phyloP scores from a whole-genome alignment of 768 basidiomycete species.

The Termitomyces sp. region DNA sequence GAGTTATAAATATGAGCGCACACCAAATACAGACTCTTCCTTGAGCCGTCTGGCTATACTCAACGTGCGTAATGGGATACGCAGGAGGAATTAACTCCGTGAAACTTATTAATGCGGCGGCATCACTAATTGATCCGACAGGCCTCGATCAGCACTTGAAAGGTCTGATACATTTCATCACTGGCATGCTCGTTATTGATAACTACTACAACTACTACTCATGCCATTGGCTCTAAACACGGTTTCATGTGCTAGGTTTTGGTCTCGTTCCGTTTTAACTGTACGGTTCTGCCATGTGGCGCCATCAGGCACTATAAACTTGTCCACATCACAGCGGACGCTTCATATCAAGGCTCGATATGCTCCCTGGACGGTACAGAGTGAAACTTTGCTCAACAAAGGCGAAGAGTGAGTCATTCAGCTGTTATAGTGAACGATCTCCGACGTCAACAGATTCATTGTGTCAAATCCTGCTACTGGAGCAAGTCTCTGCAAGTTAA shows the following conservation, averaged over 20 bases:
- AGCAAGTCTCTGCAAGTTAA: constrained; percentile 52
- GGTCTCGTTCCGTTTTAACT: neutral
- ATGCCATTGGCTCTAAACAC: neutral
- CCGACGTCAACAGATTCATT: constrained; percentile 31
- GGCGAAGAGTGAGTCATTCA: constrained; percentile 17
- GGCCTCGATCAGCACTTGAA: neutral
- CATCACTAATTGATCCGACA: too few species aligned
- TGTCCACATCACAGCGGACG: constrained; percentile 4
- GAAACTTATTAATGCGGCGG: too few species aligned
- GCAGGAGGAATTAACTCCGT: too few species aligned
- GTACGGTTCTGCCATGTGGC: neutral
- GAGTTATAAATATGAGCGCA: too few species aligned
- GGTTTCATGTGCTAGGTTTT: neutral
- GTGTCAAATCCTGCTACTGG: constrained; percentile 71
- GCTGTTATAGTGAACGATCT: neutral
- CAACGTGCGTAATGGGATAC: too few species aligned
- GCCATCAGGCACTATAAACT: neutral
- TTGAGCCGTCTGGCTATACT: too few species aligned
- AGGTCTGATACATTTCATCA: neutral
- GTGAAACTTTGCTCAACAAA: neutral
- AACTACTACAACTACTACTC: neutral
- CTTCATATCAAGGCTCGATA: constrained; percentile 11
- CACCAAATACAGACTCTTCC: too few species aligned
- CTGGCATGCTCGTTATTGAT: neutral
- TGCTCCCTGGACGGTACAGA: neutral